Percentiles rank a stretch among this genome's conserved stretches.
These are phyloP conservation scores for Cutaneotrichosporon spelunceum DNA, from an alignment of 1,284 basidiomycete species.

Conservation along the genomic window DNA sequence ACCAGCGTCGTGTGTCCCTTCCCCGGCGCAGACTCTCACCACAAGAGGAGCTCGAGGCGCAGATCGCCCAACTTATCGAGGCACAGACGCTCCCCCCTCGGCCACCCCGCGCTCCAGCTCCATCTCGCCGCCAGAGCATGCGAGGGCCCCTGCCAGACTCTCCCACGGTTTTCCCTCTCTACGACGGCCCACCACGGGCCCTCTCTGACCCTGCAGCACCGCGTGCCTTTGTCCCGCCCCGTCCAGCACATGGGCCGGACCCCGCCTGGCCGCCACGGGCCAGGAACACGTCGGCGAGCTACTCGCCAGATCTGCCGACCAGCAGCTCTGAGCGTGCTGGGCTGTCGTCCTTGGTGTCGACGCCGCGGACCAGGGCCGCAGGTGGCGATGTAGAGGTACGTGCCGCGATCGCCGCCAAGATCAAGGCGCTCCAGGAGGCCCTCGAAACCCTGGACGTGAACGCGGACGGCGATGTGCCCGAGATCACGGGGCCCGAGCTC, in stretches of 20 bases:
- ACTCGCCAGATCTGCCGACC: not conserved
- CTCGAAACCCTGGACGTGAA: constrained; percentile 1
- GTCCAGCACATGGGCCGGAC: not conserved
- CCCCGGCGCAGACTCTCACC: not conserved
- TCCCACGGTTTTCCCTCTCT: not conserved
- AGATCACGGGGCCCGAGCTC: not conserved
- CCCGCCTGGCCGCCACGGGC: not conserved
- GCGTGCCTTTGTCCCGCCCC: not conserved
- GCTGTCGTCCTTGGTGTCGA: not conserved
- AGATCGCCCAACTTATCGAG: constrained; percentile 1
- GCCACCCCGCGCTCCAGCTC: not conserved
- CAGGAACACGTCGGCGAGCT: not conserved
- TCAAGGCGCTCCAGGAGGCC: not conserved
- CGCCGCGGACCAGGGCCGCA: not conserved
- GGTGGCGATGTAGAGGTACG: constrained; percentile 1
- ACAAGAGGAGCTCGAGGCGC: not conserved
- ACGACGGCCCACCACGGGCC: not conserved
- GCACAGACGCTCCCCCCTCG: not conserved
- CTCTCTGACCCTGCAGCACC: not conserved
- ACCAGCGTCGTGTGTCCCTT: not conserved
- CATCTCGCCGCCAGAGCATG: not conserved
- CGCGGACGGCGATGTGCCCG: not conserved
- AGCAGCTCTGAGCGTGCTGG: not conserved
- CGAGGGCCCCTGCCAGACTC: not conserved
- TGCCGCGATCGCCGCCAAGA: constrained; percentile 1